Conservation (phyloP, 2,329 filamentous ascomycete genomes). For the Colletotrichum agaves region DNA sequence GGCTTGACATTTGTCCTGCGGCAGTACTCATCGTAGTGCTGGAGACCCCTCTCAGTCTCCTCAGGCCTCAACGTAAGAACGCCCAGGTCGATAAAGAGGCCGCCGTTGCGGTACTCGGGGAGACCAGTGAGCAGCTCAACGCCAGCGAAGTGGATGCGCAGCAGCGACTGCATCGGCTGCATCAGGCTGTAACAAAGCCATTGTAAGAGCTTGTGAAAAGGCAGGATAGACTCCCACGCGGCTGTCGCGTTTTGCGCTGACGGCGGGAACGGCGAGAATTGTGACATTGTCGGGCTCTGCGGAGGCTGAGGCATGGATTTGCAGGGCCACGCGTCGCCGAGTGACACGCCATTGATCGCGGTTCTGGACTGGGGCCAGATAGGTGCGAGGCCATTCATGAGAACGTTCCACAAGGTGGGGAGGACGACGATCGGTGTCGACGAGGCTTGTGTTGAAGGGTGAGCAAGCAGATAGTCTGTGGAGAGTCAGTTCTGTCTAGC, state of each 20-base stretch:
- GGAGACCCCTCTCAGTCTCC: constrained; percentile 54
- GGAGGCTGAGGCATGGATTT: constrained; percentile 75
- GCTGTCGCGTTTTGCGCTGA: constrained; percentile 59
- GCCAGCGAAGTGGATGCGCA: constrained; percentile 63
- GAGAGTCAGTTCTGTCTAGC: constrained; percentile 38
- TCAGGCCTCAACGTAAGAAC: constrained; percentile 62
- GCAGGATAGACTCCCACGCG: constrained; percentile 74
- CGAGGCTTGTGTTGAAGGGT: constrained; percentile 88
- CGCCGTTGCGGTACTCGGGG: constrained; percentile 79
- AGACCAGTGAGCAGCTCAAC: constrained; percentile 71
- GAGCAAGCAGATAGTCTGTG: constrained; percentile 90
- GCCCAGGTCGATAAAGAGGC: constrained; percentile 71
- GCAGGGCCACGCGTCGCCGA: constrained; percentile 96
- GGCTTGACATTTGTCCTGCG: constrained; percentile 74
- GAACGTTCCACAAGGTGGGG: constrained; percentile 88
- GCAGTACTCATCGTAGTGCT: constrained; percentile 70
- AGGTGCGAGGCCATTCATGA: constrained; percentile 85
- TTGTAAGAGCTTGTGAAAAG: constrained; percentile 73
- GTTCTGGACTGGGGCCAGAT: constrained; percentile 94
- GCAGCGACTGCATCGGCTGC: constrained; percentile 67
- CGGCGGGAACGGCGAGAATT: constrained; percentile 59
- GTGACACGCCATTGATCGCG: constrained; percentile 83
- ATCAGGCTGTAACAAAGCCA: constrained; percentile 81
- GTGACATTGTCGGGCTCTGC: constrained; percentile 58
- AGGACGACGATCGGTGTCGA: constrained; percentile 88